Percentiles rank a stretch among this genome's conserved stretches.
phyloP scores from a whole-genome alignment of 2,329 filamentous ascomycete species.

The Fusarium domesticum region DNA sequence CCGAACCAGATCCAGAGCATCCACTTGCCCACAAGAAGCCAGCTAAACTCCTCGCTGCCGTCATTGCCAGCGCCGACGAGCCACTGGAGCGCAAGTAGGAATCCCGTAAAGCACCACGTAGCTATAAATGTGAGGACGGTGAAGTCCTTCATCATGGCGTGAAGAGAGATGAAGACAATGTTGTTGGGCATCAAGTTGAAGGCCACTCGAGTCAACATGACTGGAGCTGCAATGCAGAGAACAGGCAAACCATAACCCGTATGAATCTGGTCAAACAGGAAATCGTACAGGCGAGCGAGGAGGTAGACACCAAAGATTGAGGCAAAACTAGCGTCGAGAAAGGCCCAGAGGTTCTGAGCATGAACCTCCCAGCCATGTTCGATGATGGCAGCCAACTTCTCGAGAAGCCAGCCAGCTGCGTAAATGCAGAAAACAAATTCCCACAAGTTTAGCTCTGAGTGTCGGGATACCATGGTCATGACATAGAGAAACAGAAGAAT shows the following conservation, averaged over 20 bases:
- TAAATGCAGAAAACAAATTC: constrained; percentile 64
- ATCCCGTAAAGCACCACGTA: constrained; percentile 67
- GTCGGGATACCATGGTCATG: constrained; percentile 59
- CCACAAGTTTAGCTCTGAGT: constrained; percentile 45
- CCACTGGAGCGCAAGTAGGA: constrained; percentile 68
- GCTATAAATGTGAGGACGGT: constrained; percentile 63
- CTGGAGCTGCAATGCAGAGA: constrained; percentile 63
- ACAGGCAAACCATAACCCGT: constrained; percentile 61
- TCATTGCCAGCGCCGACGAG: constrained; percentile 41
- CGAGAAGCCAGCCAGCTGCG: constrained; percentile 64
- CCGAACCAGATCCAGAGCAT: constrained; percentile 81
- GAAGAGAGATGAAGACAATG: constrained; percentile 69
- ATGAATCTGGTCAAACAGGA: constrained; percentile 43
- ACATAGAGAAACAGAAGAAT: constrained; percentile 61
- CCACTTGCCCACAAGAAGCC: constrained; percentile 66
- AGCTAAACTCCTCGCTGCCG: constrained; percentile 33
- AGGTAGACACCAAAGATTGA: constrained; percentile 62
- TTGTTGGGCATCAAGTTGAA: constrained; percentile 74
- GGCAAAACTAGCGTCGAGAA: constrained; percentile 68
- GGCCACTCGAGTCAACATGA: constrained; percentile 67
- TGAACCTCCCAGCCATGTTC: constrained; percentile 68
- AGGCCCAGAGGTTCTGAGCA: constrained; percentile 72
- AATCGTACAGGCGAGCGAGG: constrained; percentile 56
- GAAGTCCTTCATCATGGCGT: constrained; percentile 74
- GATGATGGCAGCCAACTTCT: constrained; percentile 62